These are phyloP conservation scores for Alternaria consortialis DNA, from an alignment of 2,329 filamentous ascomycete species.

Conservation along the genomic window DNA sequence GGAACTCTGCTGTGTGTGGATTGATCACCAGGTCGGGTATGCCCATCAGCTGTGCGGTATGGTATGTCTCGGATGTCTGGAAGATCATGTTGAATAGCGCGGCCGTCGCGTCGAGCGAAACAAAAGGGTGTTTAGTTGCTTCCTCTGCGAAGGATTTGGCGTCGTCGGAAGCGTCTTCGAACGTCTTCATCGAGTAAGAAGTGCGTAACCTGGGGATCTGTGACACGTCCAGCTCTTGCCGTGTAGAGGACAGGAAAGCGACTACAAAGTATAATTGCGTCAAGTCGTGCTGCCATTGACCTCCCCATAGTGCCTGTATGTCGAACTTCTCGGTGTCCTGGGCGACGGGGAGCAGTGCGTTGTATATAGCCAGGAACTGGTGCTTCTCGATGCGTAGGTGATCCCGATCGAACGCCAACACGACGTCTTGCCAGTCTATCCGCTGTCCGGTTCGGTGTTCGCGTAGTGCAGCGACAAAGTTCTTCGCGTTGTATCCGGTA, in stretches of 20 bases:
- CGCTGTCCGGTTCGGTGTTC: conserved; percentile 64
- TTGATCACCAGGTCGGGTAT: conserved; percentile 70
- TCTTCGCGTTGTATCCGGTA: conserved; percentile 72
- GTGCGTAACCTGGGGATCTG: conserved; percentile 83
- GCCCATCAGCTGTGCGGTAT: conserved; percentile 63
- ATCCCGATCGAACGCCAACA: conserved; percentile 82
- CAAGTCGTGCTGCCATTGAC: conserved; percentile 83
- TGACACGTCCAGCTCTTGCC: conserved; percentile 81
- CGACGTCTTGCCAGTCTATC: conserved; percentile 73
- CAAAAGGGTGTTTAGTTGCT: conserved; percentile 84
- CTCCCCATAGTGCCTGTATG: conserved; percentile 90
- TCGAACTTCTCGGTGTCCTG: conserved; percentile 72
- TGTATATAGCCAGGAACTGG: conserved; percentile 84
- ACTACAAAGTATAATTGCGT: conserved; percentile 94
- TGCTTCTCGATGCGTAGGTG: conserved; percentile 76
- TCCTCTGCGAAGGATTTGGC: conserved; percentile 68
- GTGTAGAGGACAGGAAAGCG: conserved; percentile 79
- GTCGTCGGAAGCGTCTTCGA: conserved; percentile 67
- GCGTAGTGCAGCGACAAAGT: conserved; percentile 67
- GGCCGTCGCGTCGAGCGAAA: conserved; percentile 83
- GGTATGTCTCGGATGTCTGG: conserved; percentile 65
- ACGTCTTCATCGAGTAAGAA: conserved; percentile 75
- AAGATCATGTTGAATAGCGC: conserved; percentile 71
- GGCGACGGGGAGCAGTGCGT: conserved; percentile 78
- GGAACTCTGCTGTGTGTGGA: conserved; percentile 79